These are phyloP conservation scores for Trichoderma lentiforme DNA, from an alignment of 2,329 filamentous ascomycete species.

Conservation along the genomic window DNA sequence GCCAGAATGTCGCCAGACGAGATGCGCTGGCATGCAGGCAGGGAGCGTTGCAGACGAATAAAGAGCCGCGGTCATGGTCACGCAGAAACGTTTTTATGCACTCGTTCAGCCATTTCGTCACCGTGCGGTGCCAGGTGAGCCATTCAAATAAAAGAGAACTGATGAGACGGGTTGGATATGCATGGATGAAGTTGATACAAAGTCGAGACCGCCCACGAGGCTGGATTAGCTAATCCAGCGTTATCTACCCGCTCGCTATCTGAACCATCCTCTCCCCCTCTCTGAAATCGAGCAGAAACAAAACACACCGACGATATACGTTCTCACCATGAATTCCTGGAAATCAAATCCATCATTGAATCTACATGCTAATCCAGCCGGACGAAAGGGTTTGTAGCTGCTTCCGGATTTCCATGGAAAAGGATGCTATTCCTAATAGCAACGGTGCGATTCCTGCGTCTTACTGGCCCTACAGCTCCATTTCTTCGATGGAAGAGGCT, in stretches of 20 bases:
- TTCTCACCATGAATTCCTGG: background rate
- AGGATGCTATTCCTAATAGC: background rate
- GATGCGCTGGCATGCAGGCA: constrained; percentile 19
- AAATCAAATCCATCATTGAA: background rate
- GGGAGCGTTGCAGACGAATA: constrained; percentile 17
- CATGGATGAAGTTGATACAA: background rate
- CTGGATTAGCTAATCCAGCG: constrained; percentile 7
- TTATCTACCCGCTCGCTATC: background rate
- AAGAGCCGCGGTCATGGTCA: constrained; percentile 9
- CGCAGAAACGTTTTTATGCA: constrained; percentile 15
- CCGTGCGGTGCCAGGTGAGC: constrained; percentile 6
- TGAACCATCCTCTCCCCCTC: background rate
- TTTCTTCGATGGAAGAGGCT: background rate
- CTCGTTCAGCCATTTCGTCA: constrained; percentile 13
- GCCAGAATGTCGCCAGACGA: constrained; percentile 14
- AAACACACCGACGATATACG: background rate
- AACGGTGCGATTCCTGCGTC: background rate
- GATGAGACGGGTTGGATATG: background rate
- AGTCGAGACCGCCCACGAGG: background rate
- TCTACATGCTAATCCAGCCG: background rate
- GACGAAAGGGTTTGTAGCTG: background rate
- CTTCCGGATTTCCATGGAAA: background rate
- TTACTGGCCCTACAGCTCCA: background rate
- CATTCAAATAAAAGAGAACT: constrained; percentile 8
- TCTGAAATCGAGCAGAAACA: background rate